phyloP scores from a whole-genome alignment of 108 stramenopile species.

The Schizochytrium sp. region DNA sequence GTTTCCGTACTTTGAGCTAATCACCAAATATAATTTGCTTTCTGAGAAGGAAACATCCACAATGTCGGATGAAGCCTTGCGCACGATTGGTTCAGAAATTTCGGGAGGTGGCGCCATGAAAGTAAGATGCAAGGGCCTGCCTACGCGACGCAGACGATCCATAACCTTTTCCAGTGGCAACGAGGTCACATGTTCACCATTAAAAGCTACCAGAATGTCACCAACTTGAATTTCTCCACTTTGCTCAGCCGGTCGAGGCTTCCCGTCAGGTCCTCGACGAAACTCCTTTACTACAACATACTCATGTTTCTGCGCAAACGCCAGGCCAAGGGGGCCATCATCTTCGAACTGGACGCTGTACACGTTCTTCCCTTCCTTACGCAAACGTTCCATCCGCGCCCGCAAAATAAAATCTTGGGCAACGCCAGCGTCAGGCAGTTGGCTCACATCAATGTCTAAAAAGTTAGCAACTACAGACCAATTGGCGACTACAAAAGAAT shows the following conservation, averaged over 20 bases:
- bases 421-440: constrained; percentile 40
- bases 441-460: constrained; percentile 22
- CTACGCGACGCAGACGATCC: not conserved
- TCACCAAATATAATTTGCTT: constrained; percentile 31
- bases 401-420: constrained; percentile 6
- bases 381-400: not conserved
- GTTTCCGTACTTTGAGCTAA: constrained; percentile 32
- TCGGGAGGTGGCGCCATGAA: constrained; percentile 45
- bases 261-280: constrained; percentile 1
- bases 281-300: constrained; percentile 53
- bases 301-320: constrained; percentile 24
- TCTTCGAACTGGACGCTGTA: constrained; percentile 16
- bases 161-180: constrained; percentile 51
- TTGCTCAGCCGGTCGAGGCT: not conserved
- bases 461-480: constrained; percentile 47
- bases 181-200: constrained; percentile 46
- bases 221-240: constrained; percentile 7
- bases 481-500: not conserved
- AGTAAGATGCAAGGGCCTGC: constrained; percentile 2
- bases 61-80: constrained; percentile 12
- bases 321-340: constrained; percentile 27
- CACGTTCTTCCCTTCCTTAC: not conserved
- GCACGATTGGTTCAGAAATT: not conserved
- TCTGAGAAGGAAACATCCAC: constrained; percentile 27
- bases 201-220: constrained; percentile 50